Evolutionary conservation across 139 green algal species (phyloP).

Genomic region (Closterium sp.): DNA sequence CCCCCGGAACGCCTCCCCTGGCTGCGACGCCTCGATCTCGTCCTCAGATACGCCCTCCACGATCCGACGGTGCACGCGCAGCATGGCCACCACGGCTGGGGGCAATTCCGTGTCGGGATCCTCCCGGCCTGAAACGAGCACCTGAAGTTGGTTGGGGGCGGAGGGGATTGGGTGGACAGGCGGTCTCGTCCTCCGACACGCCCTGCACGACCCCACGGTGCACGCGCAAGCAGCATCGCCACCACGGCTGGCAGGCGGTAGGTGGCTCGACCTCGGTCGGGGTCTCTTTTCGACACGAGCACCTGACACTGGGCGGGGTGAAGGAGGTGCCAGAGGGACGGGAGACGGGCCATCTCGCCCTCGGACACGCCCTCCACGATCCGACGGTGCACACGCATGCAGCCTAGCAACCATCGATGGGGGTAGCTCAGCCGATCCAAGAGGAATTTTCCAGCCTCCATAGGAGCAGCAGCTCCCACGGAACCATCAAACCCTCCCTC

Average conservation of each 20-base stretch:
- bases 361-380: not conserved
- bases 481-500: too few species aligned
- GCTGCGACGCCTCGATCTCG: not conserved
- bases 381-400: constrained; percentile 15
- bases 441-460: not conserved
- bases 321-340: not conserved
- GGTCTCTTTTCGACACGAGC: not conserved
- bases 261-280: too few species aligned
- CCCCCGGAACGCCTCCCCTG: not conserved
- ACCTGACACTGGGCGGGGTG: not conserved
- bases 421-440: too few species aligned
- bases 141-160: not conserved
- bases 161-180: not conserved
- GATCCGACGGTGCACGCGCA: constrained; percentile 21
- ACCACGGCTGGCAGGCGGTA: not conserved
- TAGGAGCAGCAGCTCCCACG: too few species aligned
- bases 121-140: constrained; percentile 20
- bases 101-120: not conserved
- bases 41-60: not conserved
- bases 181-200: not conserved
- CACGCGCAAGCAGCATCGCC: not conserved
- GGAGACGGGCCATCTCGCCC: not conserved
- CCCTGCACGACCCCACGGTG: not conserved
- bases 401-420: constrained; percentile 14
- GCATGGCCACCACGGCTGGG: constrained; percentile 13